Percentiles rank a stretch among this genome's conserved stretches.
phyloP scores from a whole-genome alignment of 768 basidiomycete genomes.

The Tubosaeta sp. region DNA sequence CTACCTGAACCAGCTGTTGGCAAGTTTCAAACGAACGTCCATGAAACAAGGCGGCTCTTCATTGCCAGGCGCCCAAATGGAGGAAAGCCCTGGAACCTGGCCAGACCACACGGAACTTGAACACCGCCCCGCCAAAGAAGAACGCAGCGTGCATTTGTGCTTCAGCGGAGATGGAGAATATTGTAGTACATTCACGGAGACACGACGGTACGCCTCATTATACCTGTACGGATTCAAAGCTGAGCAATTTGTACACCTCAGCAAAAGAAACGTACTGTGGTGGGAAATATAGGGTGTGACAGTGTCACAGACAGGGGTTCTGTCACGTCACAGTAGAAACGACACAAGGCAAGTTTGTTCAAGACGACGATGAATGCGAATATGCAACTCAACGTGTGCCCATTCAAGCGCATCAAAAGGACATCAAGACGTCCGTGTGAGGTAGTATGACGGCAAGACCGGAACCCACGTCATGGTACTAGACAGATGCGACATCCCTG shows the following conservation, averaged over 20 bases:
- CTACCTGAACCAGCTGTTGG: neutral
- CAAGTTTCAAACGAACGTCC: conserved; percentile 2
- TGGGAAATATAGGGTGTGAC: conserved; percentile 19
- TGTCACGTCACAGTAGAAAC: conserved; percentile 25
- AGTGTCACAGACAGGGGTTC: conserved; percentile 24
- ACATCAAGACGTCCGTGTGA: conserved; percentile 27
- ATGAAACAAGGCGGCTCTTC: conserved; percentile 5
- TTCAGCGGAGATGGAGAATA: neutral
- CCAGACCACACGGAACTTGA: conserved; percentile 10
- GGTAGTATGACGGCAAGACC: conserved; percentile 19
- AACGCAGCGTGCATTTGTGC: neutral
- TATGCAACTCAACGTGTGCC: conserved; percentile 29
- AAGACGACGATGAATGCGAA: conserved; percentile 19
- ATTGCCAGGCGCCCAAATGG: neutral
- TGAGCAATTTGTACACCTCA: neutral
- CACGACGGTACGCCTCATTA: conserved; percentile 1
- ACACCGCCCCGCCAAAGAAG: conserved; percentile 5
- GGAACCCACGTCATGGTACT: neutral
- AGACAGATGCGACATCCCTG: neutral
- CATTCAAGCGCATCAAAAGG: conserved; percentile 20
- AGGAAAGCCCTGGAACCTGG: neutral
- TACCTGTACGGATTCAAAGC: neutral
- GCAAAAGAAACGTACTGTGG: neutral
- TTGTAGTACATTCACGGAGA: neutral
- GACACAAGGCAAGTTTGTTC: conserved; percentile 29